Evolutionary conservation across 345 rosid genomes (phyloP).

Genomic region (Sonneratia caseolaris): DNA sequence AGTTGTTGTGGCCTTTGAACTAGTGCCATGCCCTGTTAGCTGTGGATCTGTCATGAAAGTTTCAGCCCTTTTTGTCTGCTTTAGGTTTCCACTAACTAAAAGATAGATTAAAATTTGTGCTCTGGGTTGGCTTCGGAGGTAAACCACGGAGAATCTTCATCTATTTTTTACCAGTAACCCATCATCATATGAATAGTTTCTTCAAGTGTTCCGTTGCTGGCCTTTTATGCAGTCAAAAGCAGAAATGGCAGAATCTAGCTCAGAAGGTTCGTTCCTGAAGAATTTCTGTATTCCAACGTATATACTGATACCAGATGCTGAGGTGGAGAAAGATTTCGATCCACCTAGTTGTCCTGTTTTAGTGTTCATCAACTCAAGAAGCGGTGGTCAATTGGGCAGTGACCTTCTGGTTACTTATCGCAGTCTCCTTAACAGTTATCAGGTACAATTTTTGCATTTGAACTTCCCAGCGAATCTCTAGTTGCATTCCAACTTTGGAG

Average conservation of each 20-base stretch:
- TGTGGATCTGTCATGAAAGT: neutral
- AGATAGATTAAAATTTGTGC: neutral
- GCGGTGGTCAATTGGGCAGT: conserved; percentile 87
- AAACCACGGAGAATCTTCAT: too few relatives aligned
- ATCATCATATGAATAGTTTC: neutral
- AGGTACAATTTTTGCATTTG: conserved; percentile 24
- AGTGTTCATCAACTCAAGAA: conserved; percentile 77
- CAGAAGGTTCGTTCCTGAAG: conserved; percentile 18
- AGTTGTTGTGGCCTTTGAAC: neutral
- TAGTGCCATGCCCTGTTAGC: neutral
- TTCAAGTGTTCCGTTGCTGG: neutral
- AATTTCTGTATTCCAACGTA: conserved; percentile 50
- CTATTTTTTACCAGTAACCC: neutral
- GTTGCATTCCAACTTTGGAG: neutral
- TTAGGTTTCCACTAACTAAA: neutral
- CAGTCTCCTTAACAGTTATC: conserved; percentile 40
- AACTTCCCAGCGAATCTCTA: neutral
- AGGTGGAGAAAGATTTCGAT: conserved; percentile 10
- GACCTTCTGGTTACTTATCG: conserved; percentile 61
- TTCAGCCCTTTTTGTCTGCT: neutral
- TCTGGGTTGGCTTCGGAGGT: neutral
- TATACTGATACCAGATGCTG: conserved; percentile 35
- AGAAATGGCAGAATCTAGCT: conserved; percentile 22
- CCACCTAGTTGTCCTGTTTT: conserved; percentile 49
- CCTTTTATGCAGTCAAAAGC: conserved; percentile 11